Evolutionary conservation across 805 yeast genomes (phyloP), one percentile per base, ranked within the genome.

Genomic region (Nakazawaea wickerhamii): DNA sequence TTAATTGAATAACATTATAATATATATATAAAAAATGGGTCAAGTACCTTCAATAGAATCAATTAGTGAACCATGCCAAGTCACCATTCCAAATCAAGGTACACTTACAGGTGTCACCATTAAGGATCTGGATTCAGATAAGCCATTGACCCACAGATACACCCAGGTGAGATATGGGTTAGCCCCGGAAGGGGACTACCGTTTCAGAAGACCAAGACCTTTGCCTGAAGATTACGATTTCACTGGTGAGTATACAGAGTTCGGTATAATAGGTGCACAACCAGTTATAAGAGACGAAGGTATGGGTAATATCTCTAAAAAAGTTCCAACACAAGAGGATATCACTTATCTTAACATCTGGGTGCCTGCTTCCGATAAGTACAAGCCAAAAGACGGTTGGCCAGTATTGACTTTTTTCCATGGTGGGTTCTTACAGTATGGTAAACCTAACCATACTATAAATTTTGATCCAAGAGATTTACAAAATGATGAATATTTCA

Each of bases 341-440:
- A 61, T 67, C 44, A 57, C 56, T 28, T 61, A 59, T 46, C 43
- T 57, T 32, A 68, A 67, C 50, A 63, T 68, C 40, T 68, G 68
- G 63, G 53, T 63, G 9, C 73, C 74, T 10, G 50, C 58, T 2
- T 23, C 38, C 3, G 42, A 41, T n/a, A 34, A 44, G 19, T 7
- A 39, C 11, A 39, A 36, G 13, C 40, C 44, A 11, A 14, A 15
- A 26, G 39, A 36, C 13, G 40, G 37, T 10, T 41, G 70, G 71
- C 71, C 73, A 3, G 72, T 68, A 19, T 41, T 58, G 38, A 45
- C 63, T 30, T 67, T 61, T 50, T 53, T 68, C 37, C 75, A 70
- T 50, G 75, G 75, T 20, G 75, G 75, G 5, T 68, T 64, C 57
- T 50, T 69, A 27, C 73, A 66, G 46, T 59, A 58, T 32, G 67